Evolutionary conservation across 345 rosid species (phyloP), one percentile per base, ranked within the genome.

Genomic region (Mallotus nudiflorus): DNA sequence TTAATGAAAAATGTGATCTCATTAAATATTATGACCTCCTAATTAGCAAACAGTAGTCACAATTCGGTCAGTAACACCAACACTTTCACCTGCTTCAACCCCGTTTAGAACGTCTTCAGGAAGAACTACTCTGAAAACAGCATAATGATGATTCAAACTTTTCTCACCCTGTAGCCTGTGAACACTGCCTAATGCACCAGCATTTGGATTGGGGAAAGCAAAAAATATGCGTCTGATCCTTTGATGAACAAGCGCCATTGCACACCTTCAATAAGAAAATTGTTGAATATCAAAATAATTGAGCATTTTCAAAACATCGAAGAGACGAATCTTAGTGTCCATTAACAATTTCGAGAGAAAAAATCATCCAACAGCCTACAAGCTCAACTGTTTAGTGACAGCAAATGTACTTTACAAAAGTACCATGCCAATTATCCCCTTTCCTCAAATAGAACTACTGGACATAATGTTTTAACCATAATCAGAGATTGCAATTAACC

Each of bases 191-290:
- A 91, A 65, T 3, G 91, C 89, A 5, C 98, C 95, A 2, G 88
- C 87, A 3, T 66, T 76, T 6, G 82, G 82, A 70, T 94, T 94
- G 13, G 89, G 93, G 57, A 87, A 80, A 55, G 90, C 92, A 27
- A 81, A 91, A 78, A 90, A 89, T 63, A 88, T 89, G 1, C 96
- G 95, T 72, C 87, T 86, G 37, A 92, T 62, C 81, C 93, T 82
- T 66, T 92, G 93, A 80, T 89, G 97, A 66, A 91, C 90, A 33
- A 91, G 90, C 16, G 96, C 97, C 98, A 91, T 94, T 16, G 98
- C 97, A 74, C 98, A 90, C 97, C 89, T 83, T 70, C 64, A 55
- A 70, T 4, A 49, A 52, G 60, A 40, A 69, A 61, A 66, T 57
- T 1, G n/a, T 57, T 14, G 6, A 72, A 1, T 46, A 64, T 66